Evolutionary conservation across 2,329 filamentous ascomycete genomes (phyloP).

Genomic region (Corinectria fuckeliana): DNA sequence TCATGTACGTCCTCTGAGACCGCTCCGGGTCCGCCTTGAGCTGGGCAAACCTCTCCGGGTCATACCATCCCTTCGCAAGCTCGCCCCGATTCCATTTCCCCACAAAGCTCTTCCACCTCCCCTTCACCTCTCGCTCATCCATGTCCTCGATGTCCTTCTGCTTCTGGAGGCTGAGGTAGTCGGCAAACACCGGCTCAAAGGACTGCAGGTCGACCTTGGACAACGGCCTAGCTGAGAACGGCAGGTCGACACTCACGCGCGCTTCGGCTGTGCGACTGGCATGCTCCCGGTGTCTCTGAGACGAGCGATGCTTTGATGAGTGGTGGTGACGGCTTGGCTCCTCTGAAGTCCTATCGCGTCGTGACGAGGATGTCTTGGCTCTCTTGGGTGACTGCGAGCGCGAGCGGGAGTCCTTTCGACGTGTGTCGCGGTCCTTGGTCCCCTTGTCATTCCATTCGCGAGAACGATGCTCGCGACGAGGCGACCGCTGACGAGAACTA

Average conservation of each 20-base stretch:
- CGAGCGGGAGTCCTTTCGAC: conserved; percentile 26
- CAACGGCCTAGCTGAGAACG: conserved; percentile 69
- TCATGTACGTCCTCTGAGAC: conserved; percentile 4
- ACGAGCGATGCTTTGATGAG: conserved; percentile 35
- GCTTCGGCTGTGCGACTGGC: conserved; percentile 19
- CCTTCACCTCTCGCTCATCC: conserved; percentile 75
- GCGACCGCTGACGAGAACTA: conserved; percentile 28
- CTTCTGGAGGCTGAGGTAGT: conserved; percentile 91
- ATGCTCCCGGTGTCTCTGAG: conserved; percentile 33
- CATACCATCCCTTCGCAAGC: conserved; percentile 92
- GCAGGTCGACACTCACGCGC: conserved; percentile 51
- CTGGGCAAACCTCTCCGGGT: conserved; percentile 69
- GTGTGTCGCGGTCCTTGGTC: conserved; percentile 25
- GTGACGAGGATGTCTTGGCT: conserved; percentile 24
- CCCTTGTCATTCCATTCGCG: conserved; percentile 23
- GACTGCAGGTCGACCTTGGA: conserved; percentile 70
- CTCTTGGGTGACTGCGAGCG: conserved; percentile 31
- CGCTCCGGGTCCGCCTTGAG: conserved; percentile 37
- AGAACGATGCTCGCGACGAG: conserved; percentile 28
- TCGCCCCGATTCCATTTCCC: conserved; percentile 91
- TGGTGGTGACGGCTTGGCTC: conserved; percentile 24
- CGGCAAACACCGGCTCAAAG: conserved; percentile 77
- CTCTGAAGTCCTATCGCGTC: conserved; percentile 18
- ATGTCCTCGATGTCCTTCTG: conserved; percentile 71
- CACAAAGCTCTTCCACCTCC: conserved; percentile 93